Percentiles rank a stretch among this genome's conserved stretches.
Conservation (phyloP, 2,329 filamentous ascomycete species). For the Fusarium marasasianum region DNA sequence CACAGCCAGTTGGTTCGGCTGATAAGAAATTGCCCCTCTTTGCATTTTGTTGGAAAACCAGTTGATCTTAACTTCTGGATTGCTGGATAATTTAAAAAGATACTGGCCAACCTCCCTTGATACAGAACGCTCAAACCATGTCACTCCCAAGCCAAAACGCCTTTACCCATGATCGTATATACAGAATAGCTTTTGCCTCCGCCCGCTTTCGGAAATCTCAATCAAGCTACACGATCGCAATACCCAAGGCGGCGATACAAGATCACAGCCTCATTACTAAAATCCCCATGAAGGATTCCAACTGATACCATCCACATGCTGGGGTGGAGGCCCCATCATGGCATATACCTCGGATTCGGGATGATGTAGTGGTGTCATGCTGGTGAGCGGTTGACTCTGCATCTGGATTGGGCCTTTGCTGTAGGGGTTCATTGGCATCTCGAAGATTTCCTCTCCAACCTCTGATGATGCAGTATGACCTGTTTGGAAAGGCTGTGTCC, state of each 20-base stretch:
- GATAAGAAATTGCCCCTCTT: background rate
- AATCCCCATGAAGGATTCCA: slow-evolving; percentile 38
- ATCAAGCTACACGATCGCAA: background rate
- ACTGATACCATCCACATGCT: slow-evolving; percentile 12
- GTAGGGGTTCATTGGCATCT: slow-evolving; percentile 33
- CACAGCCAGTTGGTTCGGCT: background rate
- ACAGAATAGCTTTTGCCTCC: background rate
- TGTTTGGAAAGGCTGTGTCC: slow-evolving; percentile 37
- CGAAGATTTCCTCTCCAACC: slow-evolving; percentile 35
- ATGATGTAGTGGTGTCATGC: slow-evolving; percentile 4
- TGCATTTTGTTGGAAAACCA: background rate
- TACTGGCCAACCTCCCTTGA: background rate
- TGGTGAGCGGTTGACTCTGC: slow-evolving; percentile 15
- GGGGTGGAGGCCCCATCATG: slow-evolving; percentile 15
- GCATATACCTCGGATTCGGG: slow-evolving; percentile 23
- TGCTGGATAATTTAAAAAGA: background rate
- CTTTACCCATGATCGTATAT: background rate
- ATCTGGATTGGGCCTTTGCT: slow-evolving; percentile 23
- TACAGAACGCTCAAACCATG: slow-evolving; percentile 14
- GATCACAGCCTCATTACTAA: slow-evolving; percentile 3
- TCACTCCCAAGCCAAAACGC: background rate
- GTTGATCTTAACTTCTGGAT: background rate
- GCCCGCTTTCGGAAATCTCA: background rate
- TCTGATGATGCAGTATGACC: slow-evolving; percentile 31
- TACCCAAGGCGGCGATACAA: background rate